Percentiles rank a stretch among this genome's conserved stretches.
These are phyloP conservation scores for Scleromitrula shiraiana DNA, from an alignment of 2,329 filamentous ascomycete species.

Conservation along the genomic window DNA sequence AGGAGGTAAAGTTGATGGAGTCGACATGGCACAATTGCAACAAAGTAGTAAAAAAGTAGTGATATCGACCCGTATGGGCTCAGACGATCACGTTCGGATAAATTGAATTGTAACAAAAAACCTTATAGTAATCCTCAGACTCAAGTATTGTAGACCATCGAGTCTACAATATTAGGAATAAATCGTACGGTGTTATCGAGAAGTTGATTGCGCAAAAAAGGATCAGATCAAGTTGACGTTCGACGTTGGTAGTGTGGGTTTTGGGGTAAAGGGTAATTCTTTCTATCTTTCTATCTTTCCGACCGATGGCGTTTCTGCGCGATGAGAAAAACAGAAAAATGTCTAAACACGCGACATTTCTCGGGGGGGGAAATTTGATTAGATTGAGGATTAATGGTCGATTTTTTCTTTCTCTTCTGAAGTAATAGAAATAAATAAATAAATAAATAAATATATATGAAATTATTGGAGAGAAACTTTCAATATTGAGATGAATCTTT, in stretches of 20 bases:
- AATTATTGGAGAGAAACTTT: not conserved
- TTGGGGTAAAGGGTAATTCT: conserved; percentile 9
- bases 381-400: not conserved
- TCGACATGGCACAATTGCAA: conserved; percentile 54
- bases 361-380: not conserved
- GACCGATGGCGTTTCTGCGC: conserved; percentile 10
- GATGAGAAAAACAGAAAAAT: conserved; percentile 3
- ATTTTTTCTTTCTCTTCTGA: not conserved
- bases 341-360: conserved; percentile 8
- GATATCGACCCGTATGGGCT: conserved; percentile 17
- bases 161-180: not conserved
- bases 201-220: conserved; percentile 1
- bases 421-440: not conserved
- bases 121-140: not conserved
- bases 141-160: conserved; percentile 1
- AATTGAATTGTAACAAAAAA: not conserved
- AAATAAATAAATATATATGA: too few relatives aligned
- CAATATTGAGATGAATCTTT: not conserved
- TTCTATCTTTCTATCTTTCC: conserved; percentile 7
- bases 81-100: conserved; percentile 7
- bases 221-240: conserved; percentile 4
- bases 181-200: not conserved
- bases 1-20: conserved; percentile 65
- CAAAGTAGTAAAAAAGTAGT: conserved; percentile 10
- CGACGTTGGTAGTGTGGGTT: conserved; percentile 5